A percentile compares a stretch with the other conserved stretches of the same genome.
These are phyloP conservation scores for Rhododendron vialii DNA, from an alignment of 148 eudicot genomes.

Conservation along the genomic window DNA sequence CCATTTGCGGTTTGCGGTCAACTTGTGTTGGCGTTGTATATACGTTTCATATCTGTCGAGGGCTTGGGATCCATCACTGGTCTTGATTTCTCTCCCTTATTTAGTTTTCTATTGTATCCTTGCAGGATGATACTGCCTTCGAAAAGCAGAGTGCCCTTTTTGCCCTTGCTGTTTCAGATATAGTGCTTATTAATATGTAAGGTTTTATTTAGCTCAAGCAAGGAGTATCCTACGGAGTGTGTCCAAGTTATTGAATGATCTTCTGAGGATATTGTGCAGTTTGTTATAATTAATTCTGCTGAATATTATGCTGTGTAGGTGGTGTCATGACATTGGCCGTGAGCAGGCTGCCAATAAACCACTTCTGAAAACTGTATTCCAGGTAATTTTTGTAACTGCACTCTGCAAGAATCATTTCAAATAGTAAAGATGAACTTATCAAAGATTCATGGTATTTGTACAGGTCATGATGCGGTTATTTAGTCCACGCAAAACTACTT, in stretches of 20 bases:
- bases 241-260: neutral
- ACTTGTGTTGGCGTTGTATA: neutral
- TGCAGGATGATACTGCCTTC: conserved; percentile 96
- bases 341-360: conserved; percentile 99
- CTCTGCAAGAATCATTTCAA: neutral
- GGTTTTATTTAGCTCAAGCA: conserved; percentile 15
- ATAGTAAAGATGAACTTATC: conserved; percentile 14
- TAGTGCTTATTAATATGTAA: conserved; percentile 98
- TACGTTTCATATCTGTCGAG: neutral
- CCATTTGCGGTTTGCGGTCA: neutral
- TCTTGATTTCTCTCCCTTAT: neutral
- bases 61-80: neutral
- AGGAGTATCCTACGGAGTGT: neutral
- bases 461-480: conserved; percentile 99
- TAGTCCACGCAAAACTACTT: conserved; percentile 97
- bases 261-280: conserved; percentile 1
- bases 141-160: conserved; percentile 99
- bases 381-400: conserved; percentile 40
- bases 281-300: conserved; percentile 6
- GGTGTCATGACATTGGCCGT: conserved; percentile 99
- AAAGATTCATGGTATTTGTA: conserved; percentile 9
- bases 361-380: conserved; percentile 94
- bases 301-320: conserved; percentile 46
- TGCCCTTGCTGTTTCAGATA: conserved; percentile 99
- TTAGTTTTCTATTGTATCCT: neutral